Percentiles rank a stretch among this genome's conserved stretches.
These are phyloP conservation scores for Beauveria caledonica DNA, from an alignment of 2,329 filamentous ascomycete genomes.

Conservation along the genomic window DNA sequence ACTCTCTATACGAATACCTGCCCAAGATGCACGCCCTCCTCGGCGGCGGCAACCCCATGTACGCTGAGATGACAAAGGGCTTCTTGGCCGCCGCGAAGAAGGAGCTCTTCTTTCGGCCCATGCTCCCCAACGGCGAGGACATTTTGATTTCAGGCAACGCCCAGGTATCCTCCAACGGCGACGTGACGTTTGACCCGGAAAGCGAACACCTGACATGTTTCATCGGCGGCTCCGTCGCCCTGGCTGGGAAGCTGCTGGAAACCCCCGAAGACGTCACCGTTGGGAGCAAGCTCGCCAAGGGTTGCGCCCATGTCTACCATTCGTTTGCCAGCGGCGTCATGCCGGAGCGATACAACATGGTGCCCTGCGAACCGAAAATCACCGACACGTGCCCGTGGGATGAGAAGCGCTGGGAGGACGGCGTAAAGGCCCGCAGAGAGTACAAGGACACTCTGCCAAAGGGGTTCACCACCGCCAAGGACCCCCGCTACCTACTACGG, in stretches of 20 bases:
- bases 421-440: conserved; percentile 10
- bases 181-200: conserved; percentile 21
- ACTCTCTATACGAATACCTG: conserved; percentile 35
- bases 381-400: conserved; percentile 27
- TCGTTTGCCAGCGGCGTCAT: conserved; percentile 42
- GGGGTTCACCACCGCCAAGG: conserved; percentile 47
- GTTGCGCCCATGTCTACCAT: conserved; percentile 44
- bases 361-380: conserved; percentile 26
- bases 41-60: conserved; percentile 43
- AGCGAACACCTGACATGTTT: conserved; percentile 43
- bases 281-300: conserved; percentile 38
- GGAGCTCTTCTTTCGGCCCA: conserved; percentile 53
- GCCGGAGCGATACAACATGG: conserved; percentile 40
- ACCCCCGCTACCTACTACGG: conserved; percentile 54
- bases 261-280: conserved; percentile 33
- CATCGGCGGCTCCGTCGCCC: conserved; percentile 41
- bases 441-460: conserved; percentile 29
- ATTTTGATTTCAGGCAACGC: conserved; percentile 46
- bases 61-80: conserved; percentile 43
- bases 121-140: conserved; percentile 42
- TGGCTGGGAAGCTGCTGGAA: conserved; percentile 37
- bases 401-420: conserved; percentile 17
- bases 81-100: conserved; percentile 46
- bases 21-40: conserved; percentile 44
- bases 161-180: conserved; percentile 17